Evolutionary conservation across 2,329 filamentous ascomycete genomes (phyloP).

Genomic region (Epichloe coenophiala): DNA sequence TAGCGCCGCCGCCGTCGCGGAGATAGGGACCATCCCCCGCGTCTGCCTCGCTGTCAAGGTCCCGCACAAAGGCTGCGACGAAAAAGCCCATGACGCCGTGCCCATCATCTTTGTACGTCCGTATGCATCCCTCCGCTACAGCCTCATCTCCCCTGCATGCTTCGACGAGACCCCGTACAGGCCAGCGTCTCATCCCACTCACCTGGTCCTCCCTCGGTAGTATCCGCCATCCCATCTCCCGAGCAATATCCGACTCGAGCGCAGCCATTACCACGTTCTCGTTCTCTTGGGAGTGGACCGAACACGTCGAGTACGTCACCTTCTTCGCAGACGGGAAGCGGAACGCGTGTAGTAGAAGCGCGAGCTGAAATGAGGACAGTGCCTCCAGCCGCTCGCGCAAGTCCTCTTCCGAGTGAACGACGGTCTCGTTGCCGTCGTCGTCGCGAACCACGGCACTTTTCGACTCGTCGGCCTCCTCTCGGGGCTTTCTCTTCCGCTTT

Average conservation of each 20-base stretch:
- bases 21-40: slow-evolving; percentile 34
- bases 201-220: slow-evolving; percentile 60
- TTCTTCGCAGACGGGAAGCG: slow-evolving; percentile 59
- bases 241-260: slow-evolving; percentile 53
- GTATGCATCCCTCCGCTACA: slow-evolving; percentile 62
- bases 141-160: slow-evolving; percentile 34
- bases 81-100: slow-evolving; percentile 93
- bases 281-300: slow-evolving; percentile 76
- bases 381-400: slow-evolving; percentile 53
- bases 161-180: slow-evolving; percentile 44
- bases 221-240: slow-evolving; percentile 62
- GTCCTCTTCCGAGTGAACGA: slow-evolving; percentile 39
- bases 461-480: slow-evolving; percentile 21
- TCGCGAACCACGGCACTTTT: slow-evolving; percentile 32
- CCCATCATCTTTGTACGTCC: slow-evolving; percentile 68
- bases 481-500: slow-evolving; percentile 33
- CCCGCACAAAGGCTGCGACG: slow-evolving; percentile 63
- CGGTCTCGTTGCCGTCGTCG: slow-evolving; percentile 43
- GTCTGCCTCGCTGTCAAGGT: slow-evolving; percentile 4
- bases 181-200: slow-evolving; percentile 62
- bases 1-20: slow-evolving; percentile 39
- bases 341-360: slow-evolving; percentile 73
- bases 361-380: slow-evolving; percentile 69
- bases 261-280: slow-evolving; percentile 69
- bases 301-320: slow-evolving; percentile 91